Percentiles rank a stretch among this genome's conserved stretches.
phyloP scores from a whole-genome alignment of 2,329 filamentous ascomycete species.

The Arthrobotrys conoides region DNA sequence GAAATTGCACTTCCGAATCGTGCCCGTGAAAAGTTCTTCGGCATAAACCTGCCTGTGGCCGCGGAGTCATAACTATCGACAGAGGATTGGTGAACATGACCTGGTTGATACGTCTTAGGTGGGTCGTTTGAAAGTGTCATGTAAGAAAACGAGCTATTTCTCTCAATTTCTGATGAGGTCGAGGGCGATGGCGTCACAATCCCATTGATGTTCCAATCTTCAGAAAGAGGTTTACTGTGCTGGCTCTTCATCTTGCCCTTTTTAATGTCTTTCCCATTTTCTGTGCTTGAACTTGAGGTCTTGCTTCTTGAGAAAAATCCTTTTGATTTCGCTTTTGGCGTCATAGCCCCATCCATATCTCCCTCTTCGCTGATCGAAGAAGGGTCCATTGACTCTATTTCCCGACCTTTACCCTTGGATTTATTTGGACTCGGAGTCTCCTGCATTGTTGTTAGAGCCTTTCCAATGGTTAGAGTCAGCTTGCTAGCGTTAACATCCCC shows the following conservation, averaged over 20 bases:
- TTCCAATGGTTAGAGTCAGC: slow-evolving; percentile 58
- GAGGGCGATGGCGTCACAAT: slow-evolving; percentile 73
- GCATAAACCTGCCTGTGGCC: slow-evolving; percentile 40
- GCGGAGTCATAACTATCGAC: slow-evolving; percentile 56
- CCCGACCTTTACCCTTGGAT: slow-evolving; percentile 35
- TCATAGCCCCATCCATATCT: slow-evolving; percentile 33
- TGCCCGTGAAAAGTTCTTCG: slow-evolving; percentile 42
- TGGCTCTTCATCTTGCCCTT: slow-evolving; percentile 33
- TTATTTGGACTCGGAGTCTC: slow-evolving; percentile 52
- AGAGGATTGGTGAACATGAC: slow-evolving; percentile 47
- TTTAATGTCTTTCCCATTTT: slow-evolving; percentile 33
- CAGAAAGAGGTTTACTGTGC: slow-evolving; percentile 1
- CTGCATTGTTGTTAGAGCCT: slow-evolving; percentile 60
- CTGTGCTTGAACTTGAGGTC: slow-evolving; percentile 48
- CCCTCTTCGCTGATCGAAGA: slow-evolving; percentile 48
- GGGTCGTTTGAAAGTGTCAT: slow-evolving; percentile 61
- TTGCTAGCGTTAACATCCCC: slow-evolving; percentile 49
- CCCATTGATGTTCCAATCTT: slow-evolving; percentile 69
- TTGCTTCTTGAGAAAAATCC: slow-evolving; percentile 51
- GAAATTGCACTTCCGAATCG: slow-evolving; percentile 44
- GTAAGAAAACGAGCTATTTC: slow-evolving; percentile 65
- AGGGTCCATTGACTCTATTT: slow-evolving; percentile 10
- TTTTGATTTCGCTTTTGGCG: slow-evolving; percentile 49
- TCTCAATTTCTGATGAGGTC: slow-evolving; percentile 66
- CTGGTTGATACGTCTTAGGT: slow-evolving; percentile 22